A percentile compares a stretch with the other conserved stretches of the same genome.
These are phyloP conservation scores for Ustanciosporium gigantosporum DNA, from an alignment of 1,284 basidiomycete species.

Conservation along the genomic window DNA sequence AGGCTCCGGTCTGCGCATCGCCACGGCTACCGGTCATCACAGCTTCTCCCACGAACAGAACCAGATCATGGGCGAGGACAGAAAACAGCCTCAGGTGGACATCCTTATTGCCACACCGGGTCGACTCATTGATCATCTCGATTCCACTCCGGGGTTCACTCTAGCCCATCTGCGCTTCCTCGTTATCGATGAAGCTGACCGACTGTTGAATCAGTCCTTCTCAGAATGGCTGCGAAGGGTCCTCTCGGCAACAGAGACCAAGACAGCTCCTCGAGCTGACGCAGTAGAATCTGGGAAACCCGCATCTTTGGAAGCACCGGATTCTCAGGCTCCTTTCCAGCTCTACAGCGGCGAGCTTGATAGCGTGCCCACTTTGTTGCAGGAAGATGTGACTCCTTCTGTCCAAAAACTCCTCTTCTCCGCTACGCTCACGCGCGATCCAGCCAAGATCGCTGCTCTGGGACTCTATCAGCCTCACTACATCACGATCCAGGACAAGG, in stretches of 20 bases:
- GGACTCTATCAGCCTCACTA: constrained; percentile 81
- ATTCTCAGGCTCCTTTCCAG: neutral
- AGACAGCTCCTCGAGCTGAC: neutral
- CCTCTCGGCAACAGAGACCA: constrained; percentile 22
- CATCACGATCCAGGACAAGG: constrained; percentile 72
- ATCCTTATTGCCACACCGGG: constrained; percentile 95
- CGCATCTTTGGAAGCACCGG: neutral
- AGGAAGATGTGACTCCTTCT: constrained; percentile 22
- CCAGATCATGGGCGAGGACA: constrained; percentile 32
- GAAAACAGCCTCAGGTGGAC: constrained; percentile 71
- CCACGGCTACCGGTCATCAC: constrained; percentile 56
- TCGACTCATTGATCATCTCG: constrained; percentile 88
- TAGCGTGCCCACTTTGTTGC: neutral
- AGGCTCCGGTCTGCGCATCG: constrained; percentile 82
- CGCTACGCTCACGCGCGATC: constrained; percentile 91
- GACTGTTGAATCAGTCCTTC: constrained; percentile 89
- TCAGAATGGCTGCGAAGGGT: constrained; percentile 76
- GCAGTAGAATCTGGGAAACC: neutral
- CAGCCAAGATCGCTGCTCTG: constrained; percentile 83
- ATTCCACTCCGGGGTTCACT: constrained; percentile 81
- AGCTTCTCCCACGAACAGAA: constrained; percentile 57
- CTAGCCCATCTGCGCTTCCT: constrained; percentile 91
- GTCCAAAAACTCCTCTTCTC: constrained; percentile 97
- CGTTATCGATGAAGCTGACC: constrained; percentile 96
- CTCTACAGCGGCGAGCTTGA: neutral